Conservation (phyloP, 805 yeast genomes). For the Candida awuae region DNA sequence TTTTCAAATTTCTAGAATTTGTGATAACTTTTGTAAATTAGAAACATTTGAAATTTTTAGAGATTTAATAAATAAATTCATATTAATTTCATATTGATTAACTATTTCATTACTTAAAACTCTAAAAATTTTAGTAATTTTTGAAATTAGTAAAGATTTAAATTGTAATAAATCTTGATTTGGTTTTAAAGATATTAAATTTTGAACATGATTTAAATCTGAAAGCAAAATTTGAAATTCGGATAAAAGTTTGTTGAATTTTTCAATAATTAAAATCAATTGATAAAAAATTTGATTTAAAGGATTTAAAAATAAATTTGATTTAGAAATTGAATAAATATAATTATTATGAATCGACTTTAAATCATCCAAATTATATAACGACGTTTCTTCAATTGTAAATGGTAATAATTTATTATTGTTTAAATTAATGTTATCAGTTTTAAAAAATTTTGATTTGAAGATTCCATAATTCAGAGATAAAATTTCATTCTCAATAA, state of each 20-base stretch:
- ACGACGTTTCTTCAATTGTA: constrained; percentile 13
- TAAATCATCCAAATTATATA: constrained; percentile 49
- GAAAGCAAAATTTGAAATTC: constrained; percentile 17
- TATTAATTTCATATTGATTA: constrained; percentile 35
- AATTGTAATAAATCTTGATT: constrained; percentile 20
- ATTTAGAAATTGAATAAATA: constrained; percentile 28
- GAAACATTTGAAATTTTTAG: constrained; percentile 43
- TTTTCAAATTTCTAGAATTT: constrained; percentile 1
- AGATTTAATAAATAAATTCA: constrained; percentile 38
- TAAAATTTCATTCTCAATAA: constrained; percentile 39
- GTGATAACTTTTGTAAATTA: constrained; percentile 42
- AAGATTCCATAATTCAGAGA: constrained; percentile 30
- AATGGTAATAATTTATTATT: constrained; percentile 7
- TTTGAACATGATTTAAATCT: constrained; percentile 11
- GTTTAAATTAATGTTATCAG: constrained; percentile 2
- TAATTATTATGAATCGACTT: constrained; percentile 28
- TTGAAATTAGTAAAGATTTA: constrained; percentile 16
- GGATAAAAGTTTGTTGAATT: constrained; percentile 32
- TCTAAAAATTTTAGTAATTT: constrained; percentile 32
- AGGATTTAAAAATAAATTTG: constrained; percentile 20
- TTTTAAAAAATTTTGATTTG: constrained; percentile 20
- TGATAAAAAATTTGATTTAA: constrained; percentile 3
- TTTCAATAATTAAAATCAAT: constrained; percentile 25
- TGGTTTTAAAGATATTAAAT: constrained; percentile 1
- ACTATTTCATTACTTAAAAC: constrained; percentile 34